Percentiles rank a stretch among this genome's conserved stretches.
These are phyloP conservation scores for Claviceps monticola DNA, from an alignment of 2,329 filamentous ascomycete genomes.

Conservation along the genomic window DNA sequence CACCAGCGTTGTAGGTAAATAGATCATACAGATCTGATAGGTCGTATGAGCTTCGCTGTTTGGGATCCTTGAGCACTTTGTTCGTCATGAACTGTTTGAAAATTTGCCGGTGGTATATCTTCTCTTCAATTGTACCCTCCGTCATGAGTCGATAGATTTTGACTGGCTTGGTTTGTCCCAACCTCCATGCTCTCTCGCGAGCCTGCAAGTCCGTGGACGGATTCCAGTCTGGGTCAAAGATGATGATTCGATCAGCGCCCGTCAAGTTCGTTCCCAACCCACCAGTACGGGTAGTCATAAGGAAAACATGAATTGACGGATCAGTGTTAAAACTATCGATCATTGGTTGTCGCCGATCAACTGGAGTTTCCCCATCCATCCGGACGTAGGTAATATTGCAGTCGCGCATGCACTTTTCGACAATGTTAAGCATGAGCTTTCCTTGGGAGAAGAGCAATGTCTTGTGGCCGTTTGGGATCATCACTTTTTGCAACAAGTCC, in stretches of 20 bases:
- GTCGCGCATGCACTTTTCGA: constrained; percentile 67
- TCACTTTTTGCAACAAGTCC: constrained; percentile 63
- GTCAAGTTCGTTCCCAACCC: constrained; percentile 90
- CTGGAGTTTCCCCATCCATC: constrained; percentile 87
- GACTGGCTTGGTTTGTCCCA: constrained; percentile 89
- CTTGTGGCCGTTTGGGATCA: constrained; percentile 85
- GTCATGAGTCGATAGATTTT: constrained; percentile 98
- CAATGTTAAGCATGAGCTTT: constrained; percentile 87
- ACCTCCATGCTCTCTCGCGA: constrained; percentile 84
- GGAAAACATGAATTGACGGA: constrained; percentile 68
- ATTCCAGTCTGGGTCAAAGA: constrained; percentile 98
- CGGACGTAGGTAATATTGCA: constrained; percentile 62
- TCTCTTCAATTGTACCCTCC: constrained; percentile 94
- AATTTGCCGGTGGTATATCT: constrained; percentile 96
- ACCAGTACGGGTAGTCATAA: constrained; percentile 90
- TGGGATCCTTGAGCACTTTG: constrained; percentile 88
- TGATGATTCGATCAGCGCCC: constrained; percentile 89
- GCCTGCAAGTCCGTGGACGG: constrained; percentile 93
- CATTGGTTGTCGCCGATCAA: constrained; percentile 75
- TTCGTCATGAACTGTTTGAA: constrained; percentile 98
- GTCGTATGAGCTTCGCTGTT: constrained; percentile 83
- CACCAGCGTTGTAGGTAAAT: constrained; percentile 53
- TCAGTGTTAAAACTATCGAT: constrained; percentile 88
- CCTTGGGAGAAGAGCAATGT: constrained; percentile 87
- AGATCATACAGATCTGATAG: constrained; percentile 83